Conservation (phyloP, 2,329 filamentous ascomycete species). For the Xylariaceae sp. region DNA sequence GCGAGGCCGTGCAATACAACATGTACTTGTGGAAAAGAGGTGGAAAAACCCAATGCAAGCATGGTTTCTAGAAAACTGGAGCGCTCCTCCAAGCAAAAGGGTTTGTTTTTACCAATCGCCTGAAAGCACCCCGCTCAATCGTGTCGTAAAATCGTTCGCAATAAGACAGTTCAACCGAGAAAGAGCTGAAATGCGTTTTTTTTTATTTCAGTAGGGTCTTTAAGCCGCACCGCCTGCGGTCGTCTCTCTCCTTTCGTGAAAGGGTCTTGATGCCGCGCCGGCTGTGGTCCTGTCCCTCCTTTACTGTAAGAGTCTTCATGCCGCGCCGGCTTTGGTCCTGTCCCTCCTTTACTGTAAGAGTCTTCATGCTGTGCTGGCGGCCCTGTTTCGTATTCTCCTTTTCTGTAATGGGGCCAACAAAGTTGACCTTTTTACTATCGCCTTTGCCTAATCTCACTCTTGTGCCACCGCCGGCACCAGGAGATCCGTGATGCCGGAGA, state of each 20-base stretch:
- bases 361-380: constrained; percentile 23
- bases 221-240: neutral
- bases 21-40: constrained; percentile 12
- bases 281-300: too few species aligned
- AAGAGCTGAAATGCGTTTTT: neutral
- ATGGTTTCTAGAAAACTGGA: constrained; percentile 17
- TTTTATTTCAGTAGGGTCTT: neutral
- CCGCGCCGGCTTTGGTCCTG: too few species aligned
- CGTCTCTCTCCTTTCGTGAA: neutral
- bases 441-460: constrained; percentile 49
- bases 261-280: neutral
- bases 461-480: constrained; percentile 32
- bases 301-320: too few species aligned
- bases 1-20: constrained; percentile 24
- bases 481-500: constrained; percentile 39
- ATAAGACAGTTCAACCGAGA: neutral
- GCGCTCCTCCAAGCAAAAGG: constrained; percentile 19
- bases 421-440: constrained; percentile 50
- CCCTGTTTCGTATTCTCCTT: constrained; percentile 34
- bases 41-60: constrained; percentile 8
- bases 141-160: constrained; percentile 15
- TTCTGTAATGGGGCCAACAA: constrained; percentile 47
- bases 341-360: neutral
- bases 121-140: constrained; percentile 4
- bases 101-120: neutral